Evolutionary conservation across 176 grass and related monocot genomes (phyloP).

Genomic region (Musa itinerans): DNA sequence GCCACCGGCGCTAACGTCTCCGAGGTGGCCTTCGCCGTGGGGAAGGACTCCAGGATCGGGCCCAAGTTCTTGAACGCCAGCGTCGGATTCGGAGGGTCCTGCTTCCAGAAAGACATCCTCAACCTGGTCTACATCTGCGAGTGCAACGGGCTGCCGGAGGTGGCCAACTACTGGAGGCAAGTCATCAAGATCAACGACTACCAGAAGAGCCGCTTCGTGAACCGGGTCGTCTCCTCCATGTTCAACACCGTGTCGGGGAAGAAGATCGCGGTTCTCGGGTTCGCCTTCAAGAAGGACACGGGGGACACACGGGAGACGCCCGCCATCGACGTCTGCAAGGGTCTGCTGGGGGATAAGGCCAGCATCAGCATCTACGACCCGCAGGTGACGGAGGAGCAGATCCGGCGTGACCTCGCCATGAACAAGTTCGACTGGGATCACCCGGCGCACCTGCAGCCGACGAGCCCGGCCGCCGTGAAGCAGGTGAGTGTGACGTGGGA

Average conservation of each 20-base stretch:
- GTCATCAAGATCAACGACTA: slow-evolving; percentile 67
- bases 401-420: slow-evolving; percentile 51
- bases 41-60: slow-evolving; percentile 57
- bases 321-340: slow-evolving; percentile 60
- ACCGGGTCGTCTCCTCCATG: slow-evolving; percentile 59
- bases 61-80: slow-evolving; percentile 57
- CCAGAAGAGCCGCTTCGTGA: slow-evolving; percentile 61
- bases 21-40: slow-evolving; percentile 30
- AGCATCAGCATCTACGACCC: slow-evolving; percentile 60
- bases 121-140: slow-evolving; percentile 62
- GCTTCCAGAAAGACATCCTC: slow-evolving; percentile 69
- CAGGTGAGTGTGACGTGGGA: slow-evolving; percentile 50
- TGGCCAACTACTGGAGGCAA: slow-evolving; percentile 54
- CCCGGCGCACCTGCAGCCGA: slow-evolving; percentile 47
- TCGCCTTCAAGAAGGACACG: slow-evolving; percentile 61
- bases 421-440: slow-evolving; percentile 73
- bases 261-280: slow-evolving; percentile 57
- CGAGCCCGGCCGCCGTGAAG: slow-evolving; percentile 46
- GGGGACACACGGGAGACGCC: slow-evolving; percentile 57
- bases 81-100: slow-evolving; percentile 53
- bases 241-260: slow-evolving; percentile 59
- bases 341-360: slow-evolving; percentile 50
- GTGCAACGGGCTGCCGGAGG: slow-evolving; percentile 57
- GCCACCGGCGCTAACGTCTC: slow-evolving; percentile 50
- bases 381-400: slow-evolving; percentile 57